Base-by-base conservation (phyloP, 768 basidiomycete genomes). In the Plicaturopsis crispa region DNA sequence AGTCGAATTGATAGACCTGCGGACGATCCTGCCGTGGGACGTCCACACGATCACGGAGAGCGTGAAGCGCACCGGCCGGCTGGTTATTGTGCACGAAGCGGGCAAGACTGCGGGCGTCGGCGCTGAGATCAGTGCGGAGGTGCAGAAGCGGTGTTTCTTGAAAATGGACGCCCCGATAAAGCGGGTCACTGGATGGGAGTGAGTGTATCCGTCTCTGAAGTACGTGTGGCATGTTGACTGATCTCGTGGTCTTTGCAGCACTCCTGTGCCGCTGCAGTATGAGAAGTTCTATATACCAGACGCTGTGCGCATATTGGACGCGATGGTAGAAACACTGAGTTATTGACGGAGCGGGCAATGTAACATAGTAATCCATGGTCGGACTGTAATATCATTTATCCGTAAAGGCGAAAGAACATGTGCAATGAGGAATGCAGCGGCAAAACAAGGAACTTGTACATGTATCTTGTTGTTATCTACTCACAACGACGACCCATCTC, bases 221-320 rank as follows among this genome's bases (percentile, higher is more conserved):
- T 12, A 13, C 33, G 38, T 38, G n/a, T n/a, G n/a, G n/a, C n/a
- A n/a, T n/a, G n/a, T n/a, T n/a, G n/a, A n/a, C n/a, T n/a, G n/a
- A n/a, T n/a, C n/a, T n/a, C n/a, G 14, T 45, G 16, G 6, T 36
- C 13, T 38, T 31, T 32, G 26, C 39, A 92, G 88, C 48, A 76
- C 80, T n/a, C 91, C 91, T 2, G 79, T 17, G 84, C 77, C 24
- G 26, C 64, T 96, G 47, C 80, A 84, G 40, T 96, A 77, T 50
- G 92, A 97, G 65, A 92, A 88, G 60, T 94, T 96, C 60, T 78
- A 84, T 60, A 80, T 92, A 50, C 92, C 92, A 1, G 92, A 96
- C 54, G 69, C 83, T 2, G 67, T 97, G 45, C 73, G 90, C 36
- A 67, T 96, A 28, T 55, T 92, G 42, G 91, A 94, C 52, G 84